Percentiles rank a stretch among this genome's conserved stretches.
phyloP scores from a whole-genome alignment of 2,329 filamentous ascomycete genomes.

The Ophiostoma piceae region DNA sequence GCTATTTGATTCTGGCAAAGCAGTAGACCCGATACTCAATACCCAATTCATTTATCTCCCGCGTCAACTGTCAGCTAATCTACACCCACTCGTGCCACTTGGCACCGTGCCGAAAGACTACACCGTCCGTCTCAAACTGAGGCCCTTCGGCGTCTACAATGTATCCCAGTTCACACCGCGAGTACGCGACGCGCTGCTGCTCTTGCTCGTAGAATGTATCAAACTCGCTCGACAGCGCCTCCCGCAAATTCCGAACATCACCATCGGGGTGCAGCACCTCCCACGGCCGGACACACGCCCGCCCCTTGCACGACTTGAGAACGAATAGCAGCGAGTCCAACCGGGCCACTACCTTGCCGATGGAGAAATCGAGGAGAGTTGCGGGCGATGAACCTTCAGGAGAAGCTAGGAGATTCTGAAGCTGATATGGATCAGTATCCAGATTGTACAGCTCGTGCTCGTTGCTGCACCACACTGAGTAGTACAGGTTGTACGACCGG shows the following conservation, averaged over 20 bases:
- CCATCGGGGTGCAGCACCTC: constrained; percentile 49
- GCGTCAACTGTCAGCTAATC: constrained; percentile 11
- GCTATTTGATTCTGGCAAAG: neutral
- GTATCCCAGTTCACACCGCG: constrained; percentile 52
- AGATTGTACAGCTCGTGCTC: constrained; percentile 58
- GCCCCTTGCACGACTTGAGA: constrained; percentile 55
- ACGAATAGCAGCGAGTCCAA: constrained; percentile 57
- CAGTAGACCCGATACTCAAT: neutral
- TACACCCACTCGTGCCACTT: constrained; percentile 33
- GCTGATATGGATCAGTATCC: constrained; percentile 49
- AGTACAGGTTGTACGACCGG: constrained; percentile 55
- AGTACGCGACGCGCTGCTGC: constrained; percentile 44
- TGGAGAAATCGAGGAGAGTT: constrained; percentile 35
- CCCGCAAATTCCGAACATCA: constrained; percentile 45
- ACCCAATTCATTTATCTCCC: neutral
- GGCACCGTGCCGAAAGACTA: constrained; percentile 30
- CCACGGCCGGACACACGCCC: constrained; percentile 53
- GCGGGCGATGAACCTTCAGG: neutral
- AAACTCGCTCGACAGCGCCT: constrained; percentile 43
- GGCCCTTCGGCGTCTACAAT: constrained; percentile 52
- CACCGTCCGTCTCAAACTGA: constrained; percentile 36
- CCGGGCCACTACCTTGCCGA: constrained; percentile 42
- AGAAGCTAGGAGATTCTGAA: constrained; percentile 34
- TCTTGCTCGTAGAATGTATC: neutral
- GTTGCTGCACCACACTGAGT: constrained; percentile 64